These are phyloP conservation scores for Magnolia changhungtana DNA, from an alignment of 164 flowering plant species.

Conservation along the genomic window DNA sequence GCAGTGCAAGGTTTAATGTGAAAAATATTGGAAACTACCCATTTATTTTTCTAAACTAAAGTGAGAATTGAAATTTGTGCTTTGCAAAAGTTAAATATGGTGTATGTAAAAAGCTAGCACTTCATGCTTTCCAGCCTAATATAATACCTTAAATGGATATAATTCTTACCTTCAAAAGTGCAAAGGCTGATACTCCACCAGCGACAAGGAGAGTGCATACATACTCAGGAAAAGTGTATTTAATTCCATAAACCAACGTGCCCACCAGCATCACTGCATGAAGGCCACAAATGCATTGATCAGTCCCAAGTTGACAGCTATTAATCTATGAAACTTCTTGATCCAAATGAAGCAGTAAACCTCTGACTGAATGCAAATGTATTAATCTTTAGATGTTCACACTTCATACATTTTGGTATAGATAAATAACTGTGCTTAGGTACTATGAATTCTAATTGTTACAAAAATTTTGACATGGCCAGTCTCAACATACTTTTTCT, in stretches of 20 bases:
- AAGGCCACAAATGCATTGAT: neutral
- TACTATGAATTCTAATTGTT: no score
- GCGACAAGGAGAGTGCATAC: constrained; percentile 93
- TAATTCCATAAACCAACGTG: constrained; percentile 78
- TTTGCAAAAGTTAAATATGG: neutral
- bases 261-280: constrained; percentile 96
- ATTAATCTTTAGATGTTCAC: no score
- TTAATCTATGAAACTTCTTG: no score
- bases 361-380: no score
- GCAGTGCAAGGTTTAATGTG: neutral
- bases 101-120: neutral
- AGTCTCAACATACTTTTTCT: no score
- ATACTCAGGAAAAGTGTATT: constrained; percentile 83
- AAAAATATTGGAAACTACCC: neutral
- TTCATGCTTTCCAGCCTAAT: no score
- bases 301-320: neutral
- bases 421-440: no score
- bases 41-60: no score
- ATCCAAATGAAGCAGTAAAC: no score
- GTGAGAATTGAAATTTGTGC: neutral
- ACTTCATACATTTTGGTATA: no score
- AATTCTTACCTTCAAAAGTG: constrained; percentile 71
- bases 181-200: constrained; percentile 94
- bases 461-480: no score
- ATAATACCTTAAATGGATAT: neutral